Evolutionary conservation across 306 rosid species (phyloP), one percentile per base, ranked within the genome.

Genomic region (Elaeagnus macrophylla): DNA sequence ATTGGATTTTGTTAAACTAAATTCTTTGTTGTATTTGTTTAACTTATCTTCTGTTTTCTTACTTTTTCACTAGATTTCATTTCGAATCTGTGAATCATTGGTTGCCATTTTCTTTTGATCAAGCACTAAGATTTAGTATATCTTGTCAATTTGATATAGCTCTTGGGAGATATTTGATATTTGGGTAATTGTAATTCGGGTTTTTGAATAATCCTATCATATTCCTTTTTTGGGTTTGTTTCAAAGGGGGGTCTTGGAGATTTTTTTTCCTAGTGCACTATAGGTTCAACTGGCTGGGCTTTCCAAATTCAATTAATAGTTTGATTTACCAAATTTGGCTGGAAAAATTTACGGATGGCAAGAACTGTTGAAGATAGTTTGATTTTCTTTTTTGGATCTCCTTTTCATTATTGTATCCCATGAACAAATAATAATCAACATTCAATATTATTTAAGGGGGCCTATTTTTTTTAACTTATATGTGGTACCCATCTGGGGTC

Each of bases 131-230:
- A 48, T 19, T 39, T 49, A 0, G 44, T 45, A 46, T 16, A 52
- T 25, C 18, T 53, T 64, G 25, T 20, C n/a, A 62, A 56, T 59
- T 56, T 48, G 56, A 51, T 56, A 12, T 57, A 61, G 63, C 59
- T 57, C 52, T 51, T 48, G 66, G 52, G 39, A n/a, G 39, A 44
- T 46, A 20, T 52, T 51, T 43, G 44, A 12, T 57, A 9, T 62
- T 41, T 54, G 43, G 39, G 16, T 66, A 32, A 18, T 55, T 42
- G 15, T 36, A 39, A 7, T 48, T 0, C 41, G 46, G 53, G 38
- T 57, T 56, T 51, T 48, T 37, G 48, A 35, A 12, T 47, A 51
- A 61, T 55, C 44, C 37, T 25, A 42, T 25, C 6, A 7, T 38
- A 45, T 13, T 44, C 43, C 1, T 57, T 48, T 20, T 55, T 19